Conservation (phyloP, 495 filamentous ascomycete genomes). For the Talaromyces adpressus region DNA sequence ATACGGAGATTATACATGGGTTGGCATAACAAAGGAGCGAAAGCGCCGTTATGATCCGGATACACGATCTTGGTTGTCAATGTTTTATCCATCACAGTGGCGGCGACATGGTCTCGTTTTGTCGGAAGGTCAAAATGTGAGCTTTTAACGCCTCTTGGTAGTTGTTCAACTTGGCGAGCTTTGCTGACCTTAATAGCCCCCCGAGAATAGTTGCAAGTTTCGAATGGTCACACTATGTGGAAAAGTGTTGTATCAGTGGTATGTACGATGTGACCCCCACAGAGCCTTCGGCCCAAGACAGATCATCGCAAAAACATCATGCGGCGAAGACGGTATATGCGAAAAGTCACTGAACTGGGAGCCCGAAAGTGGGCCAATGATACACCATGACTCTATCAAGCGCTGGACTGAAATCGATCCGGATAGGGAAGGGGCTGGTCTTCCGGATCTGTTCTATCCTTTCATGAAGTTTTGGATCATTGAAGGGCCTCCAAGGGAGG, state of each 20-base stretch:
- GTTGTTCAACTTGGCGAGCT: background rate
- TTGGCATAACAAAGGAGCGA: background rate
- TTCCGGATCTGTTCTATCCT: background rate
- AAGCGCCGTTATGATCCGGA: background rate
- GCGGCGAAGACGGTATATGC: background rate
- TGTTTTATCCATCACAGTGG: background rate
- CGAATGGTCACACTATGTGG: background rate
- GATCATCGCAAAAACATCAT: background rate
- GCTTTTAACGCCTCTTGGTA: background rate
- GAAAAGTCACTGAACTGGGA: background rate
- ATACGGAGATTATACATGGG: background rate
- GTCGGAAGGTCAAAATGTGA: background rate
- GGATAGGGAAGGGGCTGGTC: background rate
- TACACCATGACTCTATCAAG: background rate
- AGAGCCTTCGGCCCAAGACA: background rate
- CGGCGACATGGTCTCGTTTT: background rate
- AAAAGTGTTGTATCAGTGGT: background rate
- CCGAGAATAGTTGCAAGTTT: background rate
- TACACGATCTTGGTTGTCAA: background rate
- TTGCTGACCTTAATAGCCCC: background rate
- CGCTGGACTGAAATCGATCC: background rate
- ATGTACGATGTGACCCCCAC: background rate
- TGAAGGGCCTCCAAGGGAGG: background rate
- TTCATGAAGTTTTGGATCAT: conserved; percentile 1
- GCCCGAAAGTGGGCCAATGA: background rate